Evolutionary conservation across 164 flowering plant genomes (phyloP).

Genomic region (Pachysandra terminalis): DNA sequence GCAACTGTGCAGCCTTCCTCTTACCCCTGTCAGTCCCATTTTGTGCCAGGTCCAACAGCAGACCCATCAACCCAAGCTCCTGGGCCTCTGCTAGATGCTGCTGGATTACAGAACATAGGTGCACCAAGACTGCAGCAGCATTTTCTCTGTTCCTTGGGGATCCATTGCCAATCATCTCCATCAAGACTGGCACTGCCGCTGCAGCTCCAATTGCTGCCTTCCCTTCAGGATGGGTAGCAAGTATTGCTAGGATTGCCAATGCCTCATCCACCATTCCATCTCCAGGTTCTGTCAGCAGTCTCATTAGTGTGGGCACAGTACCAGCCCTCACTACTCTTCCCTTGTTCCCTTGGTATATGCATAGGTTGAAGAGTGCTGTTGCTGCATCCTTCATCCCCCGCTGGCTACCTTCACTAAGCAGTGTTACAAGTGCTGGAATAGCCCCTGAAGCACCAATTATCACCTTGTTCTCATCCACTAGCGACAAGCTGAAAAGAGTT

Average conservation of each 20-base stretch:
- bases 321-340: conserved; percentile 2
- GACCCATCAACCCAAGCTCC: conserved; percentile 4
- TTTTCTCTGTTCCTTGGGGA: conserved; percentile 5
- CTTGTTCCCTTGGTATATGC: conserved; percentile 8
- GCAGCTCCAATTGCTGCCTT: conserved; percentile 1
- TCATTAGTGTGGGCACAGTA: conserved; percentile 1
- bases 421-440: conserved; percentile 4
- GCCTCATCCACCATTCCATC: conserved; percentile 4
- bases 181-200: background rate
- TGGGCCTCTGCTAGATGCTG: background rate
- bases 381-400: conserved; percentile 5
- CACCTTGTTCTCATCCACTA: conserved; percentile 6
- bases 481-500: background rate
- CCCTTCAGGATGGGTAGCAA: conserved; percentile 1
- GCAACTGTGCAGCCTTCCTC: background rate
- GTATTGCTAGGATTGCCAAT: background rate
- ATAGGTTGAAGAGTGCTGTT: conserved; percentile 1
- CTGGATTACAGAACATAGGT: too few species aligned
- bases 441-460: conserved; percentile 4
- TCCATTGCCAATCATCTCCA: conserved; percentile 1
- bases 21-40: conserved; percentile 3
- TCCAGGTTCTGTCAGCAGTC: background rate
- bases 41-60: background rate
- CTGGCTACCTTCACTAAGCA: conserved; percentile 2
- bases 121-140: too few species aligned